phyloP scores from a whole-genome alignment of 805 yeast genomes.

The Starmerella cellae region DNA sequence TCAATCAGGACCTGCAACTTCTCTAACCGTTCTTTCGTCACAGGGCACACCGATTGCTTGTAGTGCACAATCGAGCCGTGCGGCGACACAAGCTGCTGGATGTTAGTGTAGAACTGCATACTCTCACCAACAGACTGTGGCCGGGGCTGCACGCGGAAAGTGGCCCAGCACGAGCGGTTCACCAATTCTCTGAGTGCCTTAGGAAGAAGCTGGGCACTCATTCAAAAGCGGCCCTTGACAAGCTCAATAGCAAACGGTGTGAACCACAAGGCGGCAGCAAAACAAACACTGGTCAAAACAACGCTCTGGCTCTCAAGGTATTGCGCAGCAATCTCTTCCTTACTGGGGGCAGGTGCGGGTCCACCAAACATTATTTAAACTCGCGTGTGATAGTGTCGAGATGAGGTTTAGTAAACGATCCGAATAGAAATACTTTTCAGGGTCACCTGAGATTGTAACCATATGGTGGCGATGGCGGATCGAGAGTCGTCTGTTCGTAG shows the following conservation, averaged over 20 bases:
- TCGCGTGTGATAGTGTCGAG: not conserved
- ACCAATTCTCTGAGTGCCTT: conserved; percentile 11
- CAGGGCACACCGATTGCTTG: conserved; percentile 25
- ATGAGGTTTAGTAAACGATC: too few species aligned
- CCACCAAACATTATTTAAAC: conserved; percentile 28
- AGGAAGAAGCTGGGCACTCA: not conserved
- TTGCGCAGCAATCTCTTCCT: conserved; percentile 28
- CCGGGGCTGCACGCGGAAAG: conserved; percentile 18
- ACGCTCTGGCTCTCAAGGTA: conserved; percentile 24
- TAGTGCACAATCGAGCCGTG: conserved; percentile 23
- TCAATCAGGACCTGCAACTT: conserved; percentile 22
- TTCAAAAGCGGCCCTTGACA: conserved; percentile 28
- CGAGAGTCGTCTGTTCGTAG: too few species aligned
- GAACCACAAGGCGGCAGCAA: conserved; percentile 31
- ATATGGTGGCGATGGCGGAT: too few species aligned
- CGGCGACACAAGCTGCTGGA: conserved; percentile 12
- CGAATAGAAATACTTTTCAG: not conserved
- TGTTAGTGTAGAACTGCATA: conserved; percentile 11
- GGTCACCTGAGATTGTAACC: not conserved
- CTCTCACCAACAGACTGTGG: conserved; percentile 18
- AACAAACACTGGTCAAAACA: conserved; percentile 24
- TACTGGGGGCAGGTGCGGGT: conserved; percentile 29
- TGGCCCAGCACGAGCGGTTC: conserved; percentile 17
- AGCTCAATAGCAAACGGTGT: conserved; percentile 31
- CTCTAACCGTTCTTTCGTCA: conserved; percentile 24